Evolutionary conservation across 257 asterid species (phyloP), one percentile per base, ranked within the genome.

Genomic region (Gardenia jasminoides): DNA sequence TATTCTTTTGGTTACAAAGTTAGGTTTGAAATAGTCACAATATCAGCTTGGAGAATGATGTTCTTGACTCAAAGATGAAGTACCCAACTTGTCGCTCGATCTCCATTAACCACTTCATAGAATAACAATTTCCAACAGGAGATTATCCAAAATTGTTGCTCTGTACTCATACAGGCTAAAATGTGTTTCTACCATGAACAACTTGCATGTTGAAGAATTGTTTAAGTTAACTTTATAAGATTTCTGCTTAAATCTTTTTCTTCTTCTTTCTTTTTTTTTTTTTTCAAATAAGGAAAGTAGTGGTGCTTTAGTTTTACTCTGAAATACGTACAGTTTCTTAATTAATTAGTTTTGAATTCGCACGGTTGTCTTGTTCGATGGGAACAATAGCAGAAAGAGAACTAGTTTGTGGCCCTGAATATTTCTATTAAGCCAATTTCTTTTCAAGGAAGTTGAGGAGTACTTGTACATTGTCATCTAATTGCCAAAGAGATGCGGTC

Each of bases 401-500:
- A 31, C 12, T 28, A 3, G 74, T 48, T 20, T 67, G 54, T 31
- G 31, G 24, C 10, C 31, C 33, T 65, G 47, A 44, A 31, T 61
- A 58, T 59, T 56, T 12, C 10, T 44, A n/a, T 69, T n/a, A 24
- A 44, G 19, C 22, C 31, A 64, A 10, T 71, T 31, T 47, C 59
- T 44, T 48, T 72, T 30, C 19, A 7, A 19, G 11, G 43, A 52
- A 75, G 44, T 61, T 3, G n/a, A 41, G 41, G 71, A 39, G 39
- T 61, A 15, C 61, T 33, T 67, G 67, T 47, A 17, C 65, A 12
- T 39, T 74, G 75, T 67, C 79, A 66, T 75, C 75, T 52, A 74
- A 70, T 80, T 43, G 15, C 78, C 82, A 72, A 72, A 79, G 74
- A 22, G 19, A 15, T 72, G 58, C 67, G 46, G 58, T 79, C 75